Base-by-base conservation (phyloP, 1,284 basidiomycete genomes). In the Bondarzewia mesenterica region DNA sequence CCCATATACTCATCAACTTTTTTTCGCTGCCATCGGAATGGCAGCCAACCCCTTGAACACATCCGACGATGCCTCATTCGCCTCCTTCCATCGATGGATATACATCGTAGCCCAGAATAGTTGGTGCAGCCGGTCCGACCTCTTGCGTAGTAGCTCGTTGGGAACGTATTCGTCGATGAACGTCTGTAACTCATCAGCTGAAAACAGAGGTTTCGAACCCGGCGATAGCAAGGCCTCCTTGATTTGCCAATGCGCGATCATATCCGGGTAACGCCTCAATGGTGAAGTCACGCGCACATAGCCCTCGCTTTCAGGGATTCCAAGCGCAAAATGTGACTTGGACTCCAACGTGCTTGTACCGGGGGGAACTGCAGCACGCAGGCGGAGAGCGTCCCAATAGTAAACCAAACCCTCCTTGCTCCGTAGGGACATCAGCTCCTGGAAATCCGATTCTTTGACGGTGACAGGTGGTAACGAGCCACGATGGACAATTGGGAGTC, bases 161-260 rank as follows among this genome's bases (percentile, higher is more conserved):
- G 46, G 32, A 10, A 42, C 54, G 16, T 60, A 39, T 22, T 64
- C 55, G 18, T 54, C 47, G 7, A 56, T 59, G 32, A 59, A 52
- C 20, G 27, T 42, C 46, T 47, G 58, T 52, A 86, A 56, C 61
- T 68, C 63, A 7, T 57, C 50, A 14, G 63, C 61, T 58, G 81
- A 83, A 5, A 71, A 59, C n/a, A 54, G 27, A 8, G 52, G 49
- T 22, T 45, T 26, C 8, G 43, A 51, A 3, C 45, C 55, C 8
- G 58, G 53, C 7, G 69, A 68, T 7, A 82, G 63, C n/a, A 97
- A 67, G 2, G 78, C 77, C 43, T 82, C 71, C 63, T 97, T 95
- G 65, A 99, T 80, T 65, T 98, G 94, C 92, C 93, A 99, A 68
- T 99, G 96, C 7, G 73, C 70, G 5, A 96, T 62, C 56, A 98